Evolutionary conservation across 1,284 basidiomycete genomes (phyloP).

Genomic region (Ustilago vetiveriae): DNA sequence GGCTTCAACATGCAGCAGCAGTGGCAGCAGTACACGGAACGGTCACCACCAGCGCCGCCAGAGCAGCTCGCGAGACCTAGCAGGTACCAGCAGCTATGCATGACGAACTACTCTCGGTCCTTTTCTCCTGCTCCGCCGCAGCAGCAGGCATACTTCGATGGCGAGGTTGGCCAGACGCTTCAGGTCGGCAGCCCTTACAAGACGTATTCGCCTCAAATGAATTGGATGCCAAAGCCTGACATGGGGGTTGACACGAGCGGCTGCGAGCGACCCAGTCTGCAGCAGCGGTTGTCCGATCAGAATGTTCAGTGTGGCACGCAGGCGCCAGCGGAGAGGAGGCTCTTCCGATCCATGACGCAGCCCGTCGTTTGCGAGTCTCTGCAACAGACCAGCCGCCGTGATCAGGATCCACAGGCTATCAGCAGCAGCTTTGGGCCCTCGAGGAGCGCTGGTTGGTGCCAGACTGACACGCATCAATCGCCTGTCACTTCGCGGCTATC

Average conservation of each 20-base stretch:
- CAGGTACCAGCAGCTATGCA: conserved; percentile 3
- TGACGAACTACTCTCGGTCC: no score
- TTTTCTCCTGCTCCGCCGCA: no score
- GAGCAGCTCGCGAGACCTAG: conserved; percentile 1
- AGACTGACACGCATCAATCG: not conserved
- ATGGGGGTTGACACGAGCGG: not conserved
- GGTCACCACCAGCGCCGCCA: not conserved
- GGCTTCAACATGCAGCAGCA: conserved; percentile 3
- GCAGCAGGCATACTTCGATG: not conserved
- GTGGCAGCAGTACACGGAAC: conserved; percentile 15
- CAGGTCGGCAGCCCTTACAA: conserved; percentile 15
- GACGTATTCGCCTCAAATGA: conserved; percentile 12
- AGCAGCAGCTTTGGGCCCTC: not conserved
- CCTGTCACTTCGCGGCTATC: conserved; percentile 2
- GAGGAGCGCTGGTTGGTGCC: conserved; percentile 3
- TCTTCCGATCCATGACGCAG: conserved; percentile 12
- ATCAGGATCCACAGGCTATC: not conserved
- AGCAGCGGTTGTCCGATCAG: no score
- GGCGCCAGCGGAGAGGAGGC: not conserved
- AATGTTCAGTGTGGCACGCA: not conserved
- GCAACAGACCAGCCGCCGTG: not conserved
- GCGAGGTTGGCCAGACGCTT: not conserved
- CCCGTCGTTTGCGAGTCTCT: not conserved
- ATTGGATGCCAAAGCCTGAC: conserved; percentile 1
- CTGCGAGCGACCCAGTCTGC: not conserved